Conservation (phyloP, 2,329 filamentous ascomycete genomes). For the Aspergillus ruber region DNA sequence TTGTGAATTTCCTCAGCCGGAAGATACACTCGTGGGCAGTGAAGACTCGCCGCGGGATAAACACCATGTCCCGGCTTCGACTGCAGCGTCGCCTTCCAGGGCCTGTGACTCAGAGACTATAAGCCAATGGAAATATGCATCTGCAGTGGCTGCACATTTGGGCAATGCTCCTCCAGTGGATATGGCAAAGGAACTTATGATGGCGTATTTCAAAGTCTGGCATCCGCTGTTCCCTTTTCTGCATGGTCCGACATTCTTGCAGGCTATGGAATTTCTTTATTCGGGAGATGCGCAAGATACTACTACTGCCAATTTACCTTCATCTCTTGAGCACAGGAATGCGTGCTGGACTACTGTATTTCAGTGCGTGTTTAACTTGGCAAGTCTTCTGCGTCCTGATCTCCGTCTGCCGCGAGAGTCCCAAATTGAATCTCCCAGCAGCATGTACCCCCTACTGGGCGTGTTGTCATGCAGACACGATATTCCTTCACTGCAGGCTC, state of each 20-base stretch:
- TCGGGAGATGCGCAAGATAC: conserved; percentile 6
- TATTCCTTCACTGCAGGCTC: conserved; percentile 43
- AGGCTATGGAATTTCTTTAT: conserved; percentile 41
- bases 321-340: conserved; percentile 14
- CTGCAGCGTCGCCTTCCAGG: conserved; percentile 3
- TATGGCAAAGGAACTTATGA: conserved; percentile 38
- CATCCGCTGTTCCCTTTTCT: conserved; percentile 49
- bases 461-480: conserved; percentile 39
- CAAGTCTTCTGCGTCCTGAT: conserved; percentile 28
- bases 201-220: conserved; percentile 47
- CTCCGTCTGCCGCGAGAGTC: conserved; percentile 27
- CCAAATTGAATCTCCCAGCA: conserved; percentile 33
- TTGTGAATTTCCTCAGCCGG: conserved; percentile 22
- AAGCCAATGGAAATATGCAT: conserved; percentile 23
- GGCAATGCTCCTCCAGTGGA: conserved; percentile 23
- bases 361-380: conserved; percentile 48
- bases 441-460: conserved; percentile 32
- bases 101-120: conserved; percentile 7
- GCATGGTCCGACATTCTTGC: conserved; percentile 45
- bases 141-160: conserved; percentile 16
- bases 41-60: conserved; percentile 16
- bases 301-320: not conserved
- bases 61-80: conserved; percentile 8
- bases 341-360: conserved; percentile 35
- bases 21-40: conserved; percentile 24